phyloP scores from a whole-genome alignment of 345 rosid species.

The Stellera chamaejasme region DNA sequence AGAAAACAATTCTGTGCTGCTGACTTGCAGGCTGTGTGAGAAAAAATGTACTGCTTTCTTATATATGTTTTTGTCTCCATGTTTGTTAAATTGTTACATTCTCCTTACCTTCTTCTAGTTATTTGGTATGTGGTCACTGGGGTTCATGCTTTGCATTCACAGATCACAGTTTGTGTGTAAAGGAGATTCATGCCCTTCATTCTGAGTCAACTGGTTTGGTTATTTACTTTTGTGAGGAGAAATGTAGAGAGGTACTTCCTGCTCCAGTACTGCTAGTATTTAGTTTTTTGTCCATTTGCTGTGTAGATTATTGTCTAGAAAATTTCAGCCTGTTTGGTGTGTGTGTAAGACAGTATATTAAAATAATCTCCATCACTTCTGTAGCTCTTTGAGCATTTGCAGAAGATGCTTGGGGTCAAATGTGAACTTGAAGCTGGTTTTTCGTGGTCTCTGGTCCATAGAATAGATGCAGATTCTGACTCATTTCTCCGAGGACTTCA shows the following conservation, averaged over 20 bases:
- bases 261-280: background rate
- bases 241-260: constrained; percentile 66
- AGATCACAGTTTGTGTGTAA: constrained; percentile 73
- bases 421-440: constrained; percentile 74
- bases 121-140: constrained; percentile 13
- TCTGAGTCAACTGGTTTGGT: constrained; percentile 27
- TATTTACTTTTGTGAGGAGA: constrained; percentile 58
- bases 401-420: constrained; percentile 73
- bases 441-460: constrained; percentile 72
- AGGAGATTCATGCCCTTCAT: constrained; percentile 33
- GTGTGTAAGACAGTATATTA: background rate
- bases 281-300: background rate
- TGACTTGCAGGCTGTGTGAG: constrained; percentile 67
- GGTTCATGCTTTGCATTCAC: constrained; percentile 13
- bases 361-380: constrained; percentile 13
- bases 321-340: background rate
- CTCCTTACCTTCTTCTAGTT: constrained; percentile 1
- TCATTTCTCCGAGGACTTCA: constrained; percentile 33
- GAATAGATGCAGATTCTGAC: constrained; percentile 49
- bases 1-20: constrained; percentile 13
- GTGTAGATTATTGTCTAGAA: background rate
- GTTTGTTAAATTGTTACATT: constrained; percentile 8
- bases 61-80: constrained; percentile 9
- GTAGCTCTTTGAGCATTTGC: constrained; percentile 66
- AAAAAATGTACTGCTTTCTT: constrained; percentile 52